Base-by-base conservation (phyloP, 2,329 filamentous ascomycete species). In the Cryphonectria naterciae region DNA sequence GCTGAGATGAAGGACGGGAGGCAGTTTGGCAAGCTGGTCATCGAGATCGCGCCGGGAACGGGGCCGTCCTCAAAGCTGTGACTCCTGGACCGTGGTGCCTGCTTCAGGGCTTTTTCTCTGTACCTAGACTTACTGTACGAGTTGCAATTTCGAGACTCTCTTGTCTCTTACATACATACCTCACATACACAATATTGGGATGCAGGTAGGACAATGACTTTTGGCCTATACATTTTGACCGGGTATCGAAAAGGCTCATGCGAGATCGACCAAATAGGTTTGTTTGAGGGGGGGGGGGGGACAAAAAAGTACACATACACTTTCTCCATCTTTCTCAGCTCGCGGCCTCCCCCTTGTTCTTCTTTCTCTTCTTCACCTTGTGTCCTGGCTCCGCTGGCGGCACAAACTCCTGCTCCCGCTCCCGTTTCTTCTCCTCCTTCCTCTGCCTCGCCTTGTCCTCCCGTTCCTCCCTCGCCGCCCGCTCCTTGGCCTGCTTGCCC, bases 21-120 rank as follows among this genome's bases (percentile, higher is more conserved):
- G 73, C 95, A 98, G 81, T 97, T 98, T 84, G 96, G 95, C 15
- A 98, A 98, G 82, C 81, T 98, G 76, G 94, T 98, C 1, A 88
- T 98, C 74, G 88, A 93, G 76, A 87, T 95, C 76, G 85, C 77
- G 0, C 74, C 76, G 17, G 79, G 75, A 17, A 68, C 60, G 4
- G 72, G 72, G 52, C 67, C 68, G 39, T 72, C 73, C n/a, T 77
- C 75, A 1, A 77, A 76, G 69, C 22, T 77, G 72, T 77, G 62
- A 68, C 15, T 15, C 25, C 61, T 22, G 41, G 41, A 6, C 4
- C 11, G 49, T 37, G 37, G 37, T 39, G 37, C 37, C 37, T 39
- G 1, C 10, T 39, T 11, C 11, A 39, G 10, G 1, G 37, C 37
- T 39, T 39, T 10, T 39, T 37, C 8, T 39, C 37, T 39, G 37